Evolutionary conservation across 1,139 yeast genomes (phyloP).

Genomic region (Casaregolazyma suthepensis): DNA sequence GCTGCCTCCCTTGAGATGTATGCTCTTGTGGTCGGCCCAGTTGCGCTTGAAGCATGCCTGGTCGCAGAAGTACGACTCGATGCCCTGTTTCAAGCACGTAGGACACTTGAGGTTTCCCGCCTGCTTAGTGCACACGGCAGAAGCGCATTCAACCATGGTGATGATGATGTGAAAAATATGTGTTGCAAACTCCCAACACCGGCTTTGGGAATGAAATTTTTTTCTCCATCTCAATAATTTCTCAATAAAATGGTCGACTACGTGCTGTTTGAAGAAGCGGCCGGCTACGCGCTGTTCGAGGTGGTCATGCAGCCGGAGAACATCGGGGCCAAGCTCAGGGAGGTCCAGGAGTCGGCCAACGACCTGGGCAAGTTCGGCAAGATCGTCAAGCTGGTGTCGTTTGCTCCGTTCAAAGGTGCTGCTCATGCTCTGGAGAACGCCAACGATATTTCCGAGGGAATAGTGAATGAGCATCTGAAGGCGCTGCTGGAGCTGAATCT

Average conservation of each 20-base stretch:
- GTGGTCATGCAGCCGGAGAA: slow-evolving; percentile 93
- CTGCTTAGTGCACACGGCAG: slow-evolving; percentile 82
- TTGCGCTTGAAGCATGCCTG: slow-evolving; percentile 77
- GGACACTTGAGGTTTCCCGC: slow-evolving; percentile 82
- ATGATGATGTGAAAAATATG: background rate
- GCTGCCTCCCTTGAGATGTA: slow-evolving; percentile 38
- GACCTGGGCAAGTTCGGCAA: slow-evolving; percentile 88
- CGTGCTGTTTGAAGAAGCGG: slow-evolving; percentile 95
- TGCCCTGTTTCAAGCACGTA: slow-evolving; percentile 69
- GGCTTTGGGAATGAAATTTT: slow-evolving; percentile 6
- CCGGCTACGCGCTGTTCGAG: slow-evolving; percentile 96
- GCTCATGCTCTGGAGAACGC: slow-evolving; percentile 99
- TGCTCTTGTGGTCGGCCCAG: slow-evolving; percentile 55
- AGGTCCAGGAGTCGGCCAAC: slow-evolving; percentile 86
- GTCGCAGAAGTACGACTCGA: slow-evolving; percentile 65
- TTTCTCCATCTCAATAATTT: slow-evolving; percentile 5
- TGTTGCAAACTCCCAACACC: background rate
- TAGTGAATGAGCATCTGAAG: slow-evolving; percentile 87
- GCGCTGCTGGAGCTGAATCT: slow-evolving; percentile 83
- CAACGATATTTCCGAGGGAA: slow-evolving; percentile 95
- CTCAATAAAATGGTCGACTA: slow-evolving; percentile 58
- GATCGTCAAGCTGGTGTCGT: slow-evolving; percentile 86
- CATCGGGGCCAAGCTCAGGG: slow-evolving; percentile 83
- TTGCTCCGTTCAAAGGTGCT: slow-evolving; percentile 98
- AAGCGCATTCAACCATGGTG: slow-evolving; percentile 16